Percentiles rank a stretch among this genome's conserved stretches.
These are phyloP conservation scores for Taphrina flavorubra DNA, from an alignment of 1,139 yeast genomes.

Conservation along the genomic window DNA sequence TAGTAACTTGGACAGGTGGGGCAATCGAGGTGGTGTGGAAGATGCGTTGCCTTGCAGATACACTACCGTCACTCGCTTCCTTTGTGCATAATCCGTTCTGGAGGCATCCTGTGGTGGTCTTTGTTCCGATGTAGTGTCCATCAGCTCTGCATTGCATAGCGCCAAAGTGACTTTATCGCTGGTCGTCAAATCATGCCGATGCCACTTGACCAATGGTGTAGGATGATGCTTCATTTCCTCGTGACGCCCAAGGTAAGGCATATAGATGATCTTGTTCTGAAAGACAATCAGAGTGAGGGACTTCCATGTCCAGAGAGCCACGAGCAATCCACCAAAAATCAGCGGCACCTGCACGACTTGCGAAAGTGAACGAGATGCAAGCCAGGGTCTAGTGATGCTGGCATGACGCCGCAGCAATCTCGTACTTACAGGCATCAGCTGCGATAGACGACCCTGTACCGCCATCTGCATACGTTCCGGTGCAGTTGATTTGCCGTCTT, in stretches of 20 bases:
- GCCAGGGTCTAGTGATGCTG: too few species aligned
- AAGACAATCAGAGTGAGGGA: slow-evolving; percentile 31
- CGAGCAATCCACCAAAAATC: slow-evolving; percentile 28
- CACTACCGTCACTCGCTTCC: slow-evolving; percentile 3
- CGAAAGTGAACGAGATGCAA: neutral
- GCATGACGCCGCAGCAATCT: too few species aligned
- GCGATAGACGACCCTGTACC: too few species aligned
- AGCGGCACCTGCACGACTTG: slow-evolving; percentile 31
- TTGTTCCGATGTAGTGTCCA: neutral
- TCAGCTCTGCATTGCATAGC: slow-evolving; percentile 4
- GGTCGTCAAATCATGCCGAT: neutral
- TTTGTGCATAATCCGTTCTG: neutral
- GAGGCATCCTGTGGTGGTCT: neutral
- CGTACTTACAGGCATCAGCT: too few species aligned
- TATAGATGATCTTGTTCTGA: slow-evolving; percentile 37
- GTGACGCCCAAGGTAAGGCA: slow-evolving; percentile 34
- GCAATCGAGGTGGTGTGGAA: slow-evolving; percentile 32
- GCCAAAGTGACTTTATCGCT: slow-evolving; percentile 16
- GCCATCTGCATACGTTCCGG: too few species aligned
- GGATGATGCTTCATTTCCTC: slow-evolving; percentile 9
- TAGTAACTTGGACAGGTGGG: slow-evolving; percentile 18
- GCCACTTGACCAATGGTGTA: slow-evolving; percentile 7
- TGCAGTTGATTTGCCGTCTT: too few species aligned
- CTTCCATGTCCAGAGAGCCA: slow-evolving; percentile 36
- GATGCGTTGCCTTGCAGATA: slow-evolving; percentile 40